These are phyloP conservation scores for Penicillium sp. DNA, from an alignment of 2,329 filamentous ascomycete species.

Conservation along the genomic window DNA sequence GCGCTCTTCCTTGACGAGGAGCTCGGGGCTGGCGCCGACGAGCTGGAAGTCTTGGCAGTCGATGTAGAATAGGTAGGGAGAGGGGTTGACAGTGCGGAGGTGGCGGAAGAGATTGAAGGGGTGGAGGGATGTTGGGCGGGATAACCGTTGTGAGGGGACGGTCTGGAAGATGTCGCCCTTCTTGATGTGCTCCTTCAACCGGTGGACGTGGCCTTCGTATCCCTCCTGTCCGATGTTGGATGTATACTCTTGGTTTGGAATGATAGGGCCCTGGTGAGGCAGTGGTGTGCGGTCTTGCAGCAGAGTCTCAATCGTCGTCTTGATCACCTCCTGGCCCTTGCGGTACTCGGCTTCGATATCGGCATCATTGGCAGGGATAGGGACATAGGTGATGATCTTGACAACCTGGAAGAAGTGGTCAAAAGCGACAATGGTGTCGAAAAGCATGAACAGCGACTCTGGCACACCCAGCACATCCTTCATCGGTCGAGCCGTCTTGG, in stretches of 20 bases:
- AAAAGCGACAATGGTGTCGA: slow-evolving; percentile 90
- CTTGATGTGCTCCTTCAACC: slow-evolving; percentile 86
- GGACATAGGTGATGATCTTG: slow-evolving; percentile 90
- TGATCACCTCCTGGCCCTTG: slow-evolving; percentile 65
- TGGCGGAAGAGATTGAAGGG: slow-evolving; percentile 98
- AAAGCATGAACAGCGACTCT: slow-evolving; percentile 96
- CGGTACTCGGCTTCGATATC: slow-evolving; percentile 70
- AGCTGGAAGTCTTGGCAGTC: slow-evolving; percentile 92
- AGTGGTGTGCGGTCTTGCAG: slow-evolving; percentile 74
- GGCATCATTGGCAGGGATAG: slow-evolving; percentile 61
- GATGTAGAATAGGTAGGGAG: slow-evolving; percentile 95
- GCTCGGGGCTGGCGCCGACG: slow-evolving; percentile 89
- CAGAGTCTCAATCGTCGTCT: slow-evolving; percentile 69
- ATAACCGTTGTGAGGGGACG: slow-evolving; percentile 90
- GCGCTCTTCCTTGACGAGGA: slow-evolving; percentile 86
- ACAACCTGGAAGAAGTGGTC: slow-evolving; percentile 92
- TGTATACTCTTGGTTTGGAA: slow-evolving; percentile 73
- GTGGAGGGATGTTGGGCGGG: slow-evolving; percentile 84
- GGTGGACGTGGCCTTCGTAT: slow-evolving; percentile 86
- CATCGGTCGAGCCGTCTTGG: slow-evolving; percentile 86
- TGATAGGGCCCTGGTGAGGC: slow-evolving; percentile 73
- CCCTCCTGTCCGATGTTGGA: slow-evolving; percentile 89
- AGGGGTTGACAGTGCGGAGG: slow-evolving; percentile 94
- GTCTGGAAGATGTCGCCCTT: slow-evolving; percentile 96
- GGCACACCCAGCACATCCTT: slow-evolving; percentile 87